Conservation (phyloP, 371 early-diverging fungal genomes). For the Apophysomyces sp. region DNA sequence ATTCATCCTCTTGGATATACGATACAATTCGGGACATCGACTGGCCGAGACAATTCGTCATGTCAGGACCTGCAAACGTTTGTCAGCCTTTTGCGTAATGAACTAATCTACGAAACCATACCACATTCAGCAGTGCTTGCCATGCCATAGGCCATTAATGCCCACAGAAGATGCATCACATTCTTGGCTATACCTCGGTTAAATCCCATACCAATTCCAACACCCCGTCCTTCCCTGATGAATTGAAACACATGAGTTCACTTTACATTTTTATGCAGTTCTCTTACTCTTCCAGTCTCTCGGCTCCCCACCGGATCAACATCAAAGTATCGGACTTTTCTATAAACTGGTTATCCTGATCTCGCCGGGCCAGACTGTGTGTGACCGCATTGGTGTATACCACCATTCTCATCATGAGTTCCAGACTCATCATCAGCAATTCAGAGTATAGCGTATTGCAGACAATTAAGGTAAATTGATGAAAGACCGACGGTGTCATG, state of each 20-base stretch:
- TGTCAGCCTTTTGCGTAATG: too few species aligned
- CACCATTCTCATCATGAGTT: conserved; percentile 32
- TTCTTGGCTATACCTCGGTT: conserved; percentile 44
- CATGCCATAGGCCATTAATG: conserved; percentile 34
- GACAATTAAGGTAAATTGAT: conserved; percentile 38
- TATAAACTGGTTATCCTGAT: conserved; percentile 13
- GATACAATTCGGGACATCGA: conserved; percentile 39
- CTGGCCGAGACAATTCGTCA: conserved; percentile 27
- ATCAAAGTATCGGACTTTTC: conserved; percentile 28
- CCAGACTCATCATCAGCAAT: conserved; percentile 28
- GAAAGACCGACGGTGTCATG: conserved; percentile 35
- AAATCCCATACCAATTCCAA: conserved; percentile 46
- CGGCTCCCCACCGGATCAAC: conserved; percentile 38
- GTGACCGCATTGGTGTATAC: conserved; percentile 40
- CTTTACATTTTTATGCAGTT: neutral
- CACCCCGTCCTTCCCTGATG: conserved; percentile 29
- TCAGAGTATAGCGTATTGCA: conserved; percentile 42
- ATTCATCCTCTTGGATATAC: conserved; percentile 43
- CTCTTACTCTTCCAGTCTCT: conserved; percentile 34
- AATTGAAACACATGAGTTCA: neutral
- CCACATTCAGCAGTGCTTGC: conserved; percentile 36
- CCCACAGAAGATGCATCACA: conserved; percentile 46
- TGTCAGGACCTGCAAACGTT: conserved; percentile 19
- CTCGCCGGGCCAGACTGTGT: conserved; percentile 20
- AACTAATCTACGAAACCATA: conserved; percentile 8